Evolutionary conservation across 768 basidiomycete genomes (phyloP).

Genomic region (Strobilomyces echinocephalus): DNA sequence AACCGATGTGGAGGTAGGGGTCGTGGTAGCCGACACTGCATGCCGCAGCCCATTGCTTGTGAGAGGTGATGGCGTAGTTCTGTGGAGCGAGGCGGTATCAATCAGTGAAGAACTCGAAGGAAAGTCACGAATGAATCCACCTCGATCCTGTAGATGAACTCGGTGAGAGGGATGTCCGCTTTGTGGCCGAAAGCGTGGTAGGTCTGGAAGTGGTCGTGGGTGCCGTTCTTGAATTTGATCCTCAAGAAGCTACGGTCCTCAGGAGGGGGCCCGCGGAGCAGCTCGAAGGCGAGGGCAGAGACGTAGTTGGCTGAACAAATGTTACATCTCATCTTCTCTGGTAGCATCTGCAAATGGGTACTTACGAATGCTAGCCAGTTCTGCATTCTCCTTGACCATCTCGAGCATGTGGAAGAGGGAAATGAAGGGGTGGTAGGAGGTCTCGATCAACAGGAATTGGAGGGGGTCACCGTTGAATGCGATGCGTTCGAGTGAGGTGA

Average conservation of each 20-base stretch:
- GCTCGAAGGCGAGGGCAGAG: conserved; percentile 72
- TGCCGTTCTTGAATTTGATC: conserved; percentile 84
- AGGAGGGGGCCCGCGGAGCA: conserved; percentile 69
- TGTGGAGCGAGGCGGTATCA: conserved; percentile 12
- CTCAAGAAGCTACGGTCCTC: conserved; percentile 79
- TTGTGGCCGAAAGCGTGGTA: conserved; percentile 72
- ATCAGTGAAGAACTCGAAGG: background rate
- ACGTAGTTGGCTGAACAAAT: conserved; percentile 59
- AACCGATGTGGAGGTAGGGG: conserved; percentile 30
- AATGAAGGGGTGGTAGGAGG: conserved; percentile 88
- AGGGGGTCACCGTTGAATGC: conserved; percentile 76
- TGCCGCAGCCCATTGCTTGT: conserved; percentile 41
- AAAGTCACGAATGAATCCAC: conserved; percentile 34
- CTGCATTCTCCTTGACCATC: conserved; percentile 50
- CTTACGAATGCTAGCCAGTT: conserved; percentile 63
- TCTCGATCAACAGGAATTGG: conserved; percentile 71
- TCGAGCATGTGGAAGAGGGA: conserved; percentile 81
- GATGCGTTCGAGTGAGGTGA: conserved; percentile 69
- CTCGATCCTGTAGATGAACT: conserved; percentile 81
- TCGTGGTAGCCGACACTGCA: conserved; percentile 34
- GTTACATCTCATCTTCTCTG: conserved; percentile 5
- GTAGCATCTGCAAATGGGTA: conserved; percentile 10
- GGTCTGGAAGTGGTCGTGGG: conserved; percentile 54
- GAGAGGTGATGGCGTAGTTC: conserved; percentile 44
- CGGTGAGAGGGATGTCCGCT: conserved; percentile 74